Evolutionary conservation across 345 rosid species (phyloP).

Genomic region (Camelina hispida): DNA sequence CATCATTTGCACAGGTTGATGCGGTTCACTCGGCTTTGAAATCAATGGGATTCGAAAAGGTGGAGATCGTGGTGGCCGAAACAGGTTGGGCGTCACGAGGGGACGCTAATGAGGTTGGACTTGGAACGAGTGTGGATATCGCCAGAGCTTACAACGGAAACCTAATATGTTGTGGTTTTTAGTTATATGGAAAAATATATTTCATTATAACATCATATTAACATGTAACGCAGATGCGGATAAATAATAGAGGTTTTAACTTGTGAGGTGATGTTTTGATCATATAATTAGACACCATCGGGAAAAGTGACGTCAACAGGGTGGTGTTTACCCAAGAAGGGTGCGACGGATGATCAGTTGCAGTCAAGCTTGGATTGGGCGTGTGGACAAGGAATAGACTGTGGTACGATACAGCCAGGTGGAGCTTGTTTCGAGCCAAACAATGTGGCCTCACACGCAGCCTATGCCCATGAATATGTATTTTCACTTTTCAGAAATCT

Average conservation of each 20-base stretch:
- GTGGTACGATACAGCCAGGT: slow-evolving; percentile 73
- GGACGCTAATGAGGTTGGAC: slow-evolving; percentile 78
- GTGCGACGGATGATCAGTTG: slow-evolving; percentile 57
- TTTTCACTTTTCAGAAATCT: slow-evolving; percentile 71
- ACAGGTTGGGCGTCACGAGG: slow-evolving; percentile 94
- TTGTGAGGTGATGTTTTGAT: slow-evolving; percentile 16
- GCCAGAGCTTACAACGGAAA: slow-evolving; percentile 93
- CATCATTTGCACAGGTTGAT: slow-evolving; percentile 64
- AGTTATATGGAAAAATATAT: background rate
- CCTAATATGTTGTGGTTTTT: too few relatives aligned
- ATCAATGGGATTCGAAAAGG: slow-evolving; percentile 71
- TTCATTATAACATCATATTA: too few relatives aligned
- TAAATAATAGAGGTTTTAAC: background rate
- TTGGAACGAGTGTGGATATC: slow-evolving; percentile 76
- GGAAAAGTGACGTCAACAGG: slow-evolving; percentile 51
- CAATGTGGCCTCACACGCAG: slow-evolving; percentile 73
- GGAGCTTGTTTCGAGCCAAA: slow-evolving; percentile 87
- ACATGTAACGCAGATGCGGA: background rate
- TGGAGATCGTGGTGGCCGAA: slow-evolving; percentile 87
- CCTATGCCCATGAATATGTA: slow-evolving; percentile 92
- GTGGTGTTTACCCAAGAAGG: slow-evolving; percentile 77
- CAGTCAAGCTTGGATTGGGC: slow-evolving; percentile 82
- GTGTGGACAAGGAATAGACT: slow-evolving; percentile 78
- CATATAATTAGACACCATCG: slow-evolving; percentile 50
- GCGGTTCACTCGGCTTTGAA: slow-evolving; percentile 83